Evolutionary conservation across 2,329 filamentous ascomycete species (phyloP), one percentile per base, ranked within the genome.

Genomic region (Xylariaceae sp.): DNA sequence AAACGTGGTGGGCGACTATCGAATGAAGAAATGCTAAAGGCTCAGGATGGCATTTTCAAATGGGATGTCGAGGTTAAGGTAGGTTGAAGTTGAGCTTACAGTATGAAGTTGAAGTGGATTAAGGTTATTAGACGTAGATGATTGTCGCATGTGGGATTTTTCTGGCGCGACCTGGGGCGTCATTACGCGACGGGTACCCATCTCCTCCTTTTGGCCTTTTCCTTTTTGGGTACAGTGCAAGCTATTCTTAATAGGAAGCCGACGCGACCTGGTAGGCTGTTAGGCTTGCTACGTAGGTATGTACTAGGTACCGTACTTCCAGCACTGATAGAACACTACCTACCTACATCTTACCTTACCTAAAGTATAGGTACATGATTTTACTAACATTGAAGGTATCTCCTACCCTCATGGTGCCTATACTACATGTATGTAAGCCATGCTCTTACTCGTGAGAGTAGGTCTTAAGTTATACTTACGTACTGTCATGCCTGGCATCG

Each of bases 141-240:
- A 44, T 35, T 54, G 50, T 57, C 51, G 51, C 55, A 60, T 48
- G 51, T 58, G 57, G 50, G 55, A 57, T 57, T 60, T 55, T 50
- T 49, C 52, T 53, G 55, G 58, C 58, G 57, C 57, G 57, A 57
- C 46, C 30, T 40, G 48, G 44, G 56, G 53, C 57, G 55, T 59
- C 55, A 60, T 55, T 55, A 58, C 55, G 57, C 55, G 55, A 49
- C 52, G 33, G 32, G n/a, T 52, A 26, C 35, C 42, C 40, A 39
- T 46, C 35, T 33, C 50, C 37, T 37, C 47, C 18, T 42, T 40
- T 48, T 52, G 53, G 50, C 24, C 15, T 13, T 48, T 41, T 36
- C 46, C 46, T 27, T 7, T 46, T 55, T 42, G 27, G 16, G 36
- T 8, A 20, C 7, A 15, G 6, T 39, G 36, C n/a, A n/a, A n/a